Base-by-base conservation (phyloP, 805 yeast species). In the Candida vaughaniae region DNA sequence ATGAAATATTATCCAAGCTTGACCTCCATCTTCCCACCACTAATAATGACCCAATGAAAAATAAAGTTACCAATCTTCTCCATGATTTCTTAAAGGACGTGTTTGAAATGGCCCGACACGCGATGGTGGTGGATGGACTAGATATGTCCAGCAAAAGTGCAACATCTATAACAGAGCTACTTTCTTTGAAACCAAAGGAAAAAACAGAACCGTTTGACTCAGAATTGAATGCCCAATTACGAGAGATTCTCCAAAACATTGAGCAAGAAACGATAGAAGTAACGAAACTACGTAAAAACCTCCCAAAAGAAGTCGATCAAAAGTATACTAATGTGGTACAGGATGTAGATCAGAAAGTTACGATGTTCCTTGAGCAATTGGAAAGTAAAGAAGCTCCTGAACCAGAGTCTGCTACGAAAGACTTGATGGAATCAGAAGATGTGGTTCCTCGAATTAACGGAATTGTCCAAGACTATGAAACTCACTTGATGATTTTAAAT, bases 171-270 rank as follows among this genome's bases (percentile, higher is more conserved):
- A 44, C 39, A 25, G 60, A 57, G 9, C 28, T 60, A 3, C 42
- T 66, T 6, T 45, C 61, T 16, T 42, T 62, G 25, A 47, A 50
- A 23, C 58, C 66, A 4, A 46, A 36, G 26, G 69, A 63, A 39
- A 72, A 72, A 39, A 70, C 78, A 6, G 93, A 82, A 53, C 88
- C 90, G 1, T 84, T 82, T 56, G 91, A 86, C 51, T 59, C 73
- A 26, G 79, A 72, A 14, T 57, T 84, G 41, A 82, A 83, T 55
- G 80, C 75, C 39, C 55, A 67, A 38, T 71, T 85, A 19, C 64
- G 91, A 31, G 65, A 70, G 33, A 48, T 76, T 33, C 75, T 84
- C 43, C 69, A 70, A 33, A 67, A 72, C 25, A 80, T 85, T 40
- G 95, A 86, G 45, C 72, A 69, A 32, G 76, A 75, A 42, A 77